These are phyloP conservation scores for Leccinum olivaceopallidum DNA, from an alignment of 768 basidiomycete species.

Conservation along the genomic window DNA sequence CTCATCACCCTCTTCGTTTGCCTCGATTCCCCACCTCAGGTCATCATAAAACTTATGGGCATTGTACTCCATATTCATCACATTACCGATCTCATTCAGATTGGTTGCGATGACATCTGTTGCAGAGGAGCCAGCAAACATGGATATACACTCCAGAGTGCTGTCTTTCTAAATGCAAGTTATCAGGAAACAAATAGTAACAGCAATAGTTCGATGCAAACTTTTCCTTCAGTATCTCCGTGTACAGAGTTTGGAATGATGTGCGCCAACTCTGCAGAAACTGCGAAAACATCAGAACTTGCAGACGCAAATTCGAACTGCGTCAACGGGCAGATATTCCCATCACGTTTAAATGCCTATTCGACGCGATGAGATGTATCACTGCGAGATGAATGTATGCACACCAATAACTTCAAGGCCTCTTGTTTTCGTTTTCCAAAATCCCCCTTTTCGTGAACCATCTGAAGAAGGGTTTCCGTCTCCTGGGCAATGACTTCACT, in stretches of 20 bases:
- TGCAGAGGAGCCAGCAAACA: not conserved
- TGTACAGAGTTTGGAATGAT: slow-evolving; percentile 8
- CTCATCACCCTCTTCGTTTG: slow-evolving; percentile 1
- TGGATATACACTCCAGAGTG: slow-evolving; percentile 2
- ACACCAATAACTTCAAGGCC: slow-evolving; percentile 6
- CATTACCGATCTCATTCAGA: slow-evolving; percentile 2
- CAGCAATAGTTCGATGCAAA: not conserved
- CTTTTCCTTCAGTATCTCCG: not conserved
- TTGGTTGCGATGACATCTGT: not conserved
- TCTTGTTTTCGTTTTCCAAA: slow-evolving; percentile 1
- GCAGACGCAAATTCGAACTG: no score
- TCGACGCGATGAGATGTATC: not conserved
- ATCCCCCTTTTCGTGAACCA: not conserved
- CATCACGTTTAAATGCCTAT: not conserved
- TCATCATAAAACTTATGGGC: not conserved
- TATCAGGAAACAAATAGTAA: not conserved
- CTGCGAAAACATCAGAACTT: no score
- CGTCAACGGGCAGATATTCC: slow-evolving; percentile 1
- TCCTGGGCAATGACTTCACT: not conserved
- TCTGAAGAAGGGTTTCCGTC: slow-evolving; percentile 5
- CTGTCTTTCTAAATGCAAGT: not conserved
- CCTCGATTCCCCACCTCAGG: slow-evolving; percentile 3
- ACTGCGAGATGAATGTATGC: not conserved
- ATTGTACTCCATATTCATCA: not conserved
- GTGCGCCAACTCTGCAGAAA: not conserved